Evolutionary conservation across 2,329 filamentous ascomycete species (phyloP).

Genomic region (Capronia epimyces): DNA sequence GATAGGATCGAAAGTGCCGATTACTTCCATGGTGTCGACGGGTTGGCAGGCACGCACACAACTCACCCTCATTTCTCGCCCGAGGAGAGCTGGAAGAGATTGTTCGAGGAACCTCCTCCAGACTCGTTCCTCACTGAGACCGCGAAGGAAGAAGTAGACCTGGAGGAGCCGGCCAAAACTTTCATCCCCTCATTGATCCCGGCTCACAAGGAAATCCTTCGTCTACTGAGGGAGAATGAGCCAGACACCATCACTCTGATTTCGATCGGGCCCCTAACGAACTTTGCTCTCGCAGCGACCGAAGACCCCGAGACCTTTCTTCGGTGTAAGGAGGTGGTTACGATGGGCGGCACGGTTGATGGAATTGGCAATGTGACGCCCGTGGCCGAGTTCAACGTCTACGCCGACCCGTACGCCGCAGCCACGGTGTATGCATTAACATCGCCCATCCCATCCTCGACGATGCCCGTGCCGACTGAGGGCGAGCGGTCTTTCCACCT

Average conservation of each 20-base stretch:
- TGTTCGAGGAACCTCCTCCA: constrained; percentile 52
- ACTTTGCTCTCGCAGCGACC: constrained; percentile 79
- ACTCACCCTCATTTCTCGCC: constrained; percentile 67
- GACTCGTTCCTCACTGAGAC: constrained; percentile 46
- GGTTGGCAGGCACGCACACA: constrained; percentile 67
- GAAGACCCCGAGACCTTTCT: constrained; percentile 87
- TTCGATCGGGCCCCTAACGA: constrained; percentile 87
- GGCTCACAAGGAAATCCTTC: constrained; percentile 83
- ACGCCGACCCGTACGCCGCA: constrained; percentile 74
- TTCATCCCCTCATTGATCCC: constrained; percentile 71
- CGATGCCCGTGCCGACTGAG: constrained; percentile 63
- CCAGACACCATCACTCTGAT: constrained; percentile 82
- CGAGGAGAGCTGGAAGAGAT: constrained; percentile 64
- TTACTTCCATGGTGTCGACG: constrained; percentile 79
- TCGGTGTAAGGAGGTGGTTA: constrained; percentile 79
- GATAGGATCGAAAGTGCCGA: constrained; percentile 75
- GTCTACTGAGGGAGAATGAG: constrained; percentile 74
- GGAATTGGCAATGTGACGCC: constrained; percentile 76
- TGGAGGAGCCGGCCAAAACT: constrained; percentile 39
- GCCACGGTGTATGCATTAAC: constrained; percentile 74
- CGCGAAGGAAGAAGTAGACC: constrained; percentile 31
- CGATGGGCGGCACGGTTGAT: constrained; percentile 88
- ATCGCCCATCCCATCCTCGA: constrained; percentile 65
- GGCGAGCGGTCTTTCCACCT: constrained; percentile 40
- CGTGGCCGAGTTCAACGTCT: constrained; percentile 90